Base-by-base conservation (phyloP, 176 grass and related monocot species). In the Raddia distichophylla region DNA sequence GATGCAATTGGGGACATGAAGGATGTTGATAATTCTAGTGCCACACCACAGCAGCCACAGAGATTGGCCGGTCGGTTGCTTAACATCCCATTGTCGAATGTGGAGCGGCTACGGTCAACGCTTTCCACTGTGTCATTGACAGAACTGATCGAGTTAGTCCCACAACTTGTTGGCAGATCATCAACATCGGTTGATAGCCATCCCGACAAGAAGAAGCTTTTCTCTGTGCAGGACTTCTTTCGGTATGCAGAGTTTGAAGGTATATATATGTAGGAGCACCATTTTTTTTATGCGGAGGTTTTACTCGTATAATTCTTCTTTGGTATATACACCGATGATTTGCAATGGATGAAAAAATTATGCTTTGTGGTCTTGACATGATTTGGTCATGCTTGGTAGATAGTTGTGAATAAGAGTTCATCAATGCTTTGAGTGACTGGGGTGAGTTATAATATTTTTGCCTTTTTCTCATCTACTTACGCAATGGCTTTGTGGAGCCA, bases 151-250 rank as follows among this genome's bases (percentile, higher is more conserved):
- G 92, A 95, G 40, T 95, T 90, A 32, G 72, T 98, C 45, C 92
- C 95, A 0, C 88, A 94, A 48, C 75, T 94, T 34, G 89, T 89
- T 19, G 84, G 77, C 46, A 98, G 82, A 85, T 91, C 91, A 17
- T 82, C 63, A 5, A 42, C 82, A 49, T 56, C 82, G 5, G 4
- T 64, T 3, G 75, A 94, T 40, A 91, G 65, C 10, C 90, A 98
- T 86, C 95, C 95, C 5, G 90, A 98, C 82, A 98, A 95, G 87
- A 98, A 93, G 86, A 98, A 98, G 63, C 82, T 98, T 64, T 94
- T 98, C 86, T 98, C 95, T 5, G 92, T 98, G 64, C 92, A 98
- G 27, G 89, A 98, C 81, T 98, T 98, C 90, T 98, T 98, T 69
- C 76, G 86, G 66, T 98, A 98, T 71, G 77, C 96, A 7, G 93